Evolutionary conservation across 768 basidiomycete genomes (phyloP).

Genomic region (Tricholoma matsutake): DNA sequence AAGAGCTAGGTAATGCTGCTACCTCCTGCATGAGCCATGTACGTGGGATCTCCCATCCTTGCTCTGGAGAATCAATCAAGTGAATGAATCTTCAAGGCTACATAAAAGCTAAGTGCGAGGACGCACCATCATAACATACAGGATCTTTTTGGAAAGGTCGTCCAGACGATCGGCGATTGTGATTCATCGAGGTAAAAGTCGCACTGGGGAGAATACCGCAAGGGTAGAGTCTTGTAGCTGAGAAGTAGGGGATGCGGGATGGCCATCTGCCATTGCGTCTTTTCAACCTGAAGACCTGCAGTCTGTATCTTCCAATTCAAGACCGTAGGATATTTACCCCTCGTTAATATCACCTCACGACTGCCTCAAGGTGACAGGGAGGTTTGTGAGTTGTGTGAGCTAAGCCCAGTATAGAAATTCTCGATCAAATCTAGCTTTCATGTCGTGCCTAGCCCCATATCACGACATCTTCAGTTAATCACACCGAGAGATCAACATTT

Average conservation of each 20-base stretch:
- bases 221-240: background rate
- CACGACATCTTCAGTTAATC: background rate
- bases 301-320: slow-evolving; percentile 19
- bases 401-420: slow-evolving; percentile 4
- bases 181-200: slow-evolving; percentile 13
- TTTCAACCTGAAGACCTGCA: slow-evolving; percentile 16
- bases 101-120: background rate
- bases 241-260: slow-evolving; percentile 4
- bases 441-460: no score
- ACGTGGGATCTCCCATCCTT: slow-evolving; percentile 19
- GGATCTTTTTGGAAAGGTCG: slow-evolving; percentile 18
- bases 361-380: slow-evolving; percentile 20
- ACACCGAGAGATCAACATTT: background rate
- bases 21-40: background rate
- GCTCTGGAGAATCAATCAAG: slow-evolving; percentile 8
- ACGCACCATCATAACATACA: slow-evolving; percentile 24
- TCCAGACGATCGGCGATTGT: slow-evolving; percentile 20
- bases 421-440: slow-evolving; percentile 12
- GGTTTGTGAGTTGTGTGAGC: slow-evolving; percentile 9
- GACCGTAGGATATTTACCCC: slow-evolving; percentile 20
- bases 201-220: slow-evolving; percentile 25
- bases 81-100: background rate
- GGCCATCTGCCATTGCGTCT: slow-evolving; percentile 14
- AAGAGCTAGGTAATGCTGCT: background rate
- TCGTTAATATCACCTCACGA: slow-evolving; percentile 31